Percentiles rank a stretch among this genome's conserved stretches.
Evolutionary conservation across 176 grass and related monocot species (phyloP).

Genomic region (Carex parvula): DNA sequence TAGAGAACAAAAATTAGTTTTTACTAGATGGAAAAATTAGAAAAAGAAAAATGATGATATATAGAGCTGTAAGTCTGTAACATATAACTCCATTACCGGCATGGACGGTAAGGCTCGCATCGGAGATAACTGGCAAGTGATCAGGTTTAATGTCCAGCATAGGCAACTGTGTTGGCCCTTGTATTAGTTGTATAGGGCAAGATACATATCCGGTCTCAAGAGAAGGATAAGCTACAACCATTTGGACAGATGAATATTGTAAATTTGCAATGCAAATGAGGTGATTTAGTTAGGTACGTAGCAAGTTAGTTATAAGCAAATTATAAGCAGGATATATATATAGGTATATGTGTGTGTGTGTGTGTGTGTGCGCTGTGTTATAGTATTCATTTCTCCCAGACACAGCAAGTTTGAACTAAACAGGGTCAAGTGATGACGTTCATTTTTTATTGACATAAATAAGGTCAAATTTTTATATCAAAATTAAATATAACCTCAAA

Average conservation of each 20-base stretch:
- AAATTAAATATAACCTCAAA: neutral
- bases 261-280: neutral
- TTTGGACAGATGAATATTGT: neutral
- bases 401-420: neutral
- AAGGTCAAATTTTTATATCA: neutral
- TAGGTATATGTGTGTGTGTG: neutral
- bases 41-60: neutral
- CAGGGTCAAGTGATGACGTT: neutral
- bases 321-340: neutral
- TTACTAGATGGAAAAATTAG: neutral
- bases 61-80: neutral
- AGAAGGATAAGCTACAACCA: neutral
- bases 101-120: constrained; percentile 16
- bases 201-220: neutral
- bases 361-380: neutral
- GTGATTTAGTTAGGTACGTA: neutral
- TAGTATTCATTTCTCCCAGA: neutral
- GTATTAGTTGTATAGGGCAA: neutral
- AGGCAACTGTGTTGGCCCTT: neutral
- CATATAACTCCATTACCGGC: neutral
- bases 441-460: no score
- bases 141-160: neutral
- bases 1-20: neutral
- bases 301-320: neutral
- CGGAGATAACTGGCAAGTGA: neutral